Conservation (phyloP, 2,329 filamentous ascomycete genomes). For the Ophiostoma piceae region DNA sequence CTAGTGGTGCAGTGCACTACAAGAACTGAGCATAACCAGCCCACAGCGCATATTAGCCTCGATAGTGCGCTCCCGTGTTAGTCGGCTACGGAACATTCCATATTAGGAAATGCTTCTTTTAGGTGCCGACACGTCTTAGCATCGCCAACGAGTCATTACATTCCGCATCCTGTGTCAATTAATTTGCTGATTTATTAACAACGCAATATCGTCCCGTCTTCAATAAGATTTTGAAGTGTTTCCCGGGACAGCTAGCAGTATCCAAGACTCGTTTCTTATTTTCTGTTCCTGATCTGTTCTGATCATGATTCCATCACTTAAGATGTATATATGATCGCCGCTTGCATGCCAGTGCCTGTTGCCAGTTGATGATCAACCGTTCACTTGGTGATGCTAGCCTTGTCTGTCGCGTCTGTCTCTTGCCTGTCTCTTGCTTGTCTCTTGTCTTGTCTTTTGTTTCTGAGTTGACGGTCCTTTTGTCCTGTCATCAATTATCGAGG, state of each 20-base stretch:
- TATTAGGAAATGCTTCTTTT: background rate
- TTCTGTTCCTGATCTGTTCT: background rate
- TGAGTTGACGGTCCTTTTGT: no score
- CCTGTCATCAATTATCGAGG: no score
- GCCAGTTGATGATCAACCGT: background rate
- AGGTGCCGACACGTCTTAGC: background rate
- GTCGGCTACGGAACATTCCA: background rate
- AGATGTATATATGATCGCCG: conserved; percentile 5
- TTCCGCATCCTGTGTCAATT: background rate
- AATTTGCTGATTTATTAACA: background rate
- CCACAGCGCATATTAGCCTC: background rate
- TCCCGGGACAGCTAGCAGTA: no score
- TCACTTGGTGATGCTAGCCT: conserved; percentile 5
- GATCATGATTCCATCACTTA: background rate
- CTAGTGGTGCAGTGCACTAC: background rate
- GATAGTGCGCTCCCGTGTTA: background rate
- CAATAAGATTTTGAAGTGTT: background rate
- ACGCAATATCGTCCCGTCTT: background rate
- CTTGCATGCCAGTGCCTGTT: conserved; percentile 3
- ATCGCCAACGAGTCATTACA: background rate
- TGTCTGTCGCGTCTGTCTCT: background rate
- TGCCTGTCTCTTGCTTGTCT: no score
- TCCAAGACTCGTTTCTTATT: background rate
- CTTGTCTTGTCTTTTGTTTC: no score
- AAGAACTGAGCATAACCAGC: background rate